phyloP scores from a whole-genome alignment of 139 green algal species.

The Chlamydomonas sp. region DNA sequence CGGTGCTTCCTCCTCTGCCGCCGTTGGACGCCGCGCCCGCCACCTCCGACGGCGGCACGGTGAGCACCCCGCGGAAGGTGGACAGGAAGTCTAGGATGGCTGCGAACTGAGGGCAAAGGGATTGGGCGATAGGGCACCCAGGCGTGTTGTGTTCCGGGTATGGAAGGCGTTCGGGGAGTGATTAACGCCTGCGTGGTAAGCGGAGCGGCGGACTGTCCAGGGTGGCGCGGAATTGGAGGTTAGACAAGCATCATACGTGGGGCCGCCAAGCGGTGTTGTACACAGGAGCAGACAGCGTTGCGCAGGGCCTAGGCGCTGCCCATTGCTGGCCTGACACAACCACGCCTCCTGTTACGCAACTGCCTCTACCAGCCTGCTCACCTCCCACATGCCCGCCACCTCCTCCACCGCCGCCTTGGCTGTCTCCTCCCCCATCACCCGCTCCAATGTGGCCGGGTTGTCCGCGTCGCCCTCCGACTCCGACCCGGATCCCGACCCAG shows the following conservation, averaged over 20 bases:
- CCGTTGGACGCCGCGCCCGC: neutral
- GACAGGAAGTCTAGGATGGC: slow-evolving; percentile 33
- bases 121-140: neutral
- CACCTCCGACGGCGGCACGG: neutral
- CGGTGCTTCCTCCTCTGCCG: neutral
- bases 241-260: no score
- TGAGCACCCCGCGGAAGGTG: slow-evolving; percentile 10
- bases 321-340: no score
- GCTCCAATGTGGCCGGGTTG: neutral
- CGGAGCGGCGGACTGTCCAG: no score
- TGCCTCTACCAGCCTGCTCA: neutral
- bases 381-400: slow-evolving; percentile 27
- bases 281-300: no score
- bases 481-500: neutral
- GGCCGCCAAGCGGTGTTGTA: no score
- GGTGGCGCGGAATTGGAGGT: no score
- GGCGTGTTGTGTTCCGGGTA: no score
- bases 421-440: slow-evolving; percentile 3
- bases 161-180: no score
- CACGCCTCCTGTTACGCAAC: no score
- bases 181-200: no score
- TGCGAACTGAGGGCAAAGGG: slow-evolving; percentile 6
- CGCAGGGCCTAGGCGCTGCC: no score
- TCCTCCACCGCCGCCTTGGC: neutral
- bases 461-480: slow-evolving; percentile 5